phyloP scores from a whole-genome alignment of 2,329 filamentous ascomycete species.

The Phaeosphaeria sp. region DNA sequence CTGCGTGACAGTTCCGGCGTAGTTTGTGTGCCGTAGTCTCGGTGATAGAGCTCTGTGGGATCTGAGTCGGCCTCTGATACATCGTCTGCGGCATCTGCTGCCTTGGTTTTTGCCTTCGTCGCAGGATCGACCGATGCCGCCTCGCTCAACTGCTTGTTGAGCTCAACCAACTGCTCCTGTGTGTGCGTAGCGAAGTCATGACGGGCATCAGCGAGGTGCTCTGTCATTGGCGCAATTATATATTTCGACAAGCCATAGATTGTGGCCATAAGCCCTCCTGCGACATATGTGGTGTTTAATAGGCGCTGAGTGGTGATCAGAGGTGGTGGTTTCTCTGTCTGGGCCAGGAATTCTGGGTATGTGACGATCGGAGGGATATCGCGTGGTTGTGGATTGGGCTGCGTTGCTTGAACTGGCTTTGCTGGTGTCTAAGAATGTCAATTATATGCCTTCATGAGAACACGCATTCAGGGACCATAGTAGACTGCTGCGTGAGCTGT shows the following conservation, averaged over 20 bases:
- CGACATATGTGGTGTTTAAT: conserved; percentile 63
- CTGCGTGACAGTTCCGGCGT: conserved; percentile 59
- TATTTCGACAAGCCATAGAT: conserved; percentile 76
- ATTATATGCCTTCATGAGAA: background rate
- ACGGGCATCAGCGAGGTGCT: conserved; percentile 60
- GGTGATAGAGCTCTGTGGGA: conserved; percentile 81
- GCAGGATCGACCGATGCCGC: conserved; percentile 68
- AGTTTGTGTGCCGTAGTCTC: conserved; percentile 82
- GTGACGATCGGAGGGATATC: conserved; percentile 69
- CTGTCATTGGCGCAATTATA: conserved; percentile 68
- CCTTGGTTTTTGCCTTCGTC: conserved; percentile 34
- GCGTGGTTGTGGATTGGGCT: conserved; percentile 34
- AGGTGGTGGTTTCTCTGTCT: conserved; percentile 65
- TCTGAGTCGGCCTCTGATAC: conserved; percentile 62
- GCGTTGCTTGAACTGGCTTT: conserved; percentile 15
- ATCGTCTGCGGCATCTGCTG: conserved; percentile 43
- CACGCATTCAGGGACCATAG: background rate
- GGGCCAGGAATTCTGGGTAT: conserved; percentile 70
- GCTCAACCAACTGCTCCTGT: conserved; percentile 57
- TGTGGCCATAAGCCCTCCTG: conserved; percentile 61
- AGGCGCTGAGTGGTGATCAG: conserved; percentile 64
- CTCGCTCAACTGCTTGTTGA: conserved; percentile 65
- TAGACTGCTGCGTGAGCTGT: background rate
- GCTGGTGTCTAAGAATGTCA: conserved; percentile 26
- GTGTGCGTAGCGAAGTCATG: conserved; percentile 64